Evolutionary conservation across 164 flowering plant species (phyloP), one percentile per base, ranked within the genome.

Genomic region (Tetracentron sinense): DNA sequence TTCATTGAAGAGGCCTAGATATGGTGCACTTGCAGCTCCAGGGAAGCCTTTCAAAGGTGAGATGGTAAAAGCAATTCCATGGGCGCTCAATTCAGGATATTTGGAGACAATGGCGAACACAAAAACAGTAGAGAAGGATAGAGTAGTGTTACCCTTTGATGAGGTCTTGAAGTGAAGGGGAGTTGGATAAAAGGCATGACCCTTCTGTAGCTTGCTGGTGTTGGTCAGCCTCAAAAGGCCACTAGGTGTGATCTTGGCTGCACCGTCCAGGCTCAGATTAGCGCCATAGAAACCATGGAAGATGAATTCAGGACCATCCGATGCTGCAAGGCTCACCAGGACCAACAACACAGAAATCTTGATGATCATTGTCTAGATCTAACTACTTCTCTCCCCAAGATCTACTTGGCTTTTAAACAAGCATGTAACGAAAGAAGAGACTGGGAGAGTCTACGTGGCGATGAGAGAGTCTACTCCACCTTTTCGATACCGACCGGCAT

Each of bases 81-180:
- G 64, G 35, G 68, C 71, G n/a, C 61, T n/a, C 17, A 53, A 49
- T 4, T 11, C 20, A 4, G 38, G 20, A 8, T 31, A 26, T 19
- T 57, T 35, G 16, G 70, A 19, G 8, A 35, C 31, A 0, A 69
- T 65, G 19, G 64, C 73, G 42, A 65, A 69, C 12, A 57, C 74
- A 42, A 73, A 73, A 20, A 59, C 42, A 20, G 77, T 57, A 14
- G 70, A 74, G 63, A 74, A 74, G 22, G 77, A 69, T 28, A 30
- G 5, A 25, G 33, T 64, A 5, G n/a, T n/a, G n/a, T 27, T 15
- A 21, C 54, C 70, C 1, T 8, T 50, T n/a, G 63, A n/a, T 0
- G 64, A 73, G 26, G 30, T 61, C 63, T 60, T 60, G 65, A 74
- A 74, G 17, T 2, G 54, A 0, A 62, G 8, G 0, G 77, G 77